These are phyloP conservation scores for Monosporozyma yasuniensis DNA, from an alignment of 805 yeast species.

Conservation along the genomic window DNA sequence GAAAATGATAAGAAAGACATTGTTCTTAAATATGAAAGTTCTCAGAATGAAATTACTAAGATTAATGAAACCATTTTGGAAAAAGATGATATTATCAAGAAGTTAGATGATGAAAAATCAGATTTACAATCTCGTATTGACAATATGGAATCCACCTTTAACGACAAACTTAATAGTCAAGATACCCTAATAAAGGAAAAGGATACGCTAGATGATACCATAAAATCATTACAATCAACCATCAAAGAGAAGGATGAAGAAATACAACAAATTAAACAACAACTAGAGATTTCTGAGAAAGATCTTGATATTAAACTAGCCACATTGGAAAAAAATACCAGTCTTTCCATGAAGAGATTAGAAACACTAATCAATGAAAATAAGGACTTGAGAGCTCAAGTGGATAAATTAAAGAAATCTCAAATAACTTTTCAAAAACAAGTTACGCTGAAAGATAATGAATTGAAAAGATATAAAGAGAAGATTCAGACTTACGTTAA, in stretches of 20 bases:
- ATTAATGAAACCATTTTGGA: conserved; percentile 13
- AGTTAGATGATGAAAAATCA: neutral
- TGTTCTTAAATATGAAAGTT: conserved; percentile 14
- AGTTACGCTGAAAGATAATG: conserved; percentile 31
- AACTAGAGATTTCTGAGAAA: conserved; percentile 26
- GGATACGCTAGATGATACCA: conserved; percentile 5
- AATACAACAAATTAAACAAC: conserved; percentile 26
- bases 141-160: conserved; percentile 32
- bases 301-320: conserved; percentile 32
- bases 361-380: conserved; percentile 38
- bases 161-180: conserved; percentile 1
- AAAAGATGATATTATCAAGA: conserved; percentile 24
- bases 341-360: conserved; percentile 31
- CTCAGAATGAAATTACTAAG: conserved; percentile 13
- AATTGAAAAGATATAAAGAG: conserved; percentile 25
- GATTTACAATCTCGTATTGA: conserved; percentile 48
- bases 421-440: conserved; percentile 30
- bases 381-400: conserved; percentile 32
- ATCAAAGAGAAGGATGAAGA: conserved; percentile 27
- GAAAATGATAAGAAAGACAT: conserved; percentile 21
- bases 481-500: conserved; percentile 21
- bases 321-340: conserved; percentile 27
- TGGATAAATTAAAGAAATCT: conserved; percentile 33
- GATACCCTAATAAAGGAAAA: conserved; percentile 5
- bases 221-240: conserved; percentile 7